A percentile compares a stretch with the other conserved stretches of the same genome.
These are phyloP conservation scores for Colletotrichum liriopes DNA, from an alignment of 2,329 filamentous ascomycete species.

Conservation along the genomic window DNA sequence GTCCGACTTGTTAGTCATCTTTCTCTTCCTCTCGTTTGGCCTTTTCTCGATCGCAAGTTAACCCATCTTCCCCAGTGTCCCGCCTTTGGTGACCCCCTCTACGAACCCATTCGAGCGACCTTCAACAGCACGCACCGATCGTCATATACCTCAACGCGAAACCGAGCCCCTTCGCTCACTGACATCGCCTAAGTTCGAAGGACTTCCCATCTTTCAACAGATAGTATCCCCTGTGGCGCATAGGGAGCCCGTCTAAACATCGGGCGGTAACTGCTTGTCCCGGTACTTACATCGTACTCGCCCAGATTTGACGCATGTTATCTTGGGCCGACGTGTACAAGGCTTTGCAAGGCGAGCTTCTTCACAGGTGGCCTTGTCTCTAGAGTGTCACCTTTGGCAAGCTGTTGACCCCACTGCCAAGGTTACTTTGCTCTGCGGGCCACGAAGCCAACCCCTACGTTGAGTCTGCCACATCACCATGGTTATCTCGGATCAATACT, in stretches of 20 bases:
- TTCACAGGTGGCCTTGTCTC: background rate
- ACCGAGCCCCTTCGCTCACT: background rate
- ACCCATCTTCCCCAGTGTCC: background rate
- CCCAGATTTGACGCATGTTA: background rate
- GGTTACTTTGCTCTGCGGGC: background rate
- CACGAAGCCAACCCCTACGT: background rate
- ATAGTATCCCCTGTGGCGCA: background rate
- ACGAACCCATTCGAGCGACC: background rate
- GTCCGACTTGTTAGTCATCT: background rate
- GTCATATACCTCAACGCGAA: background rate
- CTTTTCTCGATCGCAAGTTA: background rate
- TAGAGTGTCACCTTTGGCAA: background rate
- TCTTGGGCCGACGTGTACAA: background rate
- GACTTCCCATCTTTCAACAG: background rate
- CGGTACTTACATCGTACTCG: constrained; percentile 3
- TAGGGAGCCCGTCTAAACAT: background rate
- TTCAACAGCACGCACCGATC: background rate
- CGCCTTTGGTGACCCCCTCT: background rate
- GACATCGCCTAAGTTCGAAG: background rate
- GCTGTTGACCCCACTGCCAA: background rate
- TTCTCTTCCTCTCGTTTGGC: background rate
- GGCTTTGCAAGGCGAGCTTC: background rate
- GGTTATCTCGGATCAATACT: constrained; percentile 1
- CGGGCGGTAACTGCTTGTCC: background rate
- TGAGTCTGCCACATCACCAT: background rate